Evolutionary conservation across 2,329 filamentous ascomycete species (phyloP), one percentile per base, ranked within the genome.

Genomic region (Aspergillus hortae): DNA sequence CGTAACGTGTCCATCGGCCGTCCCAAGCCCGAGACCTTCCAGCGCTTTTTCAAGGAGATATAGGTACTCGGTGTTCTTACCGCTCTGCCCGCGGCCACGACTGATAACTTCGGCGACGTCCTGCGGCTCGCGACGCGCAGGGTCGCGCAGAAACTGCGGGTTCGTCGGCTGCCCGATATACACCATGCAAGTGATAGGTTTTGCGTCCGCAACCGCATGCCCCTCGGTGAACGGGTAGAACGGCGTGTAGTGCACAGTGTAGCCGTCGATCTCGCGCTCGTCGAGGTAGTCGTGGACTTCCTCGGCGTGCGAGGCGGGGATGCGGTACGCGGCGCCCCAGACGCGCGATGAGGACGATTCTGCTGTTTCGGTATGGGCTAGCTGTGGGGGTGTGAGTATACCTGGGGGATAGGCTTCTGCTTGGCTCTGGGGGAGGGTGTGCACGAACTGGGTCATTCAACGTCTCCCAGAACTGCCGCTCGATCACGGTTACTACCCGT

Each of bases 161-260:
- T 99, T 99, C 43, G 87, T 84, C 0, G 94, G 94, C 2, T 95
- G 88, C 19, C 94, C 94, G 65, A 99, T 97, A 71, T 99, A 99
- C 1, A 95, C 90, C 56, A 96, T 82, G 53, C 82, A 85, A 10
- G 72, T 71, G 53, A 81, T 77, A 5, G 77, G 70, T 6, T 50
- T 49, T 3, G 48, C 21, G 27, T 46, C 36, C 17, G 30, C 15
- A 27, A 48, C 49, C 23, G 52, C 44, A 4, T 56, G 27, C 10
- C 46, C 52, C 11, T 12, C 17, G 2, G 70, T 57, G 4, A 82
- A 78, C 6, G 87, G 85, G 62, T 92, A 79, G 70, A 97, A 96
- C 0, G 88, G 84, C 25, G 91, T 90, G 71, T 91, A 90, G 72
- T 96, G 92, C 60, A 96, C 95, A 49, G 86, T 89, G 74, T 99